A percentile compares a stretch with the other conserved stretches of the same genome.
Conservation (phyloP, 2,329 filamentous ascomycete species). For the Colletotrichum tropicale region DNA sequence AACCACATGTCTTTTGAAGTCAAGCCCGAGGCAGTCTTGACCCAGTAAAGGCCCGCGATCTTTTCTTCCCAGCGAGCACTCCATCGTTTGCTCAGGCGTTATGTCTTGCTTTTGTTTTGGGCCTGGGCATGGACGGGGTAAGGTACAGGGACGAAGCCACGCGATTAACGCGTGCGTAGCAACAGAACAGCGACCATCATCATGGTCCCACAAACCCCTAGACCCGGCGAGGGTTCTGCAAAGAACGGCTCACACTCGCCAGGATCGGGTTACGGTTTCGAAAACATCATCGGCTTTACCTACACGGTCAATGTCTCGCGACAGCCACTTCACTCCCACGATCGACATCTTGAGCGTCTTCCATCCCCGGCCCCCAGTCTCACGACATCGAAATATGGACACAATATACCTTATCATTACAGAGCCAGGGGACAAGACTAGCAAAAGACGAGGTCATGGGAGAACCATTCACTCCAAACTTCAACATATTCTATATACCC, state of each 20-base stretch:
- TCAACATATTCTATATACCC: slow-evolving; percentile 13
- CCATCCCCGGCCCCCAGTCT: not conserved
- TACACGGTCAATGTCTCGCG: slow-evolving; percentile 20
- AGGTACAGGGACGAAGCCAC: not conserved
- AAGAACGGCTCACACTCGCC: slow-evolving; percentile 7
- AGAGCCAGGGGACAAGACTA: not conserved
- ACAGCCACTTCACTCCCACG: not conserved
- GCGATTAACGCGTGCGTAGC: not conserved
- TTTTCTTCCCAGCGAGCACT: not conserved
- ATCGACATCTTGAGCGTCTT: not conserved
- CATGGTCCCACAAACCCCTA: slow-evolving; percentile 7
- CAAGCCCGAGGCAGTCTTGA: slow-evolving; percentile 39
- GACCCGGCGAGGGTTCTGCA: slow-evolving; percentile 18
- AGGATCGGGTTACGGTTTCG: slow-evolving; percentile 8
- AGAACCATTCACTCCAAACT: not conserved
- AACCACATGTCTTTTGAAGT: slow-evolving; percentile 12
- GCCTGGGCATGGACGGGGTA: not conserved
- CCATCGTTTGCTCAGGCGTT: not conserved
- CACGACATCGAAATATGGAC: not conserved
- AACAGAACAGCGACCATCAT: slow-evolving; percentile 9
- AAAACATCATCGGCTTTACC: not conserved
- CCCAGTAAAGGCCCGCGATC: slow-evolving; percentile 27
- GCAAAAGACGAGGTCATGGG: not conserved
- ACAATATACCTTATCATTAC: slow-evolving; percentile 12
- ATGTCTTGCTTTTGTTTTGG: not conserved